A percentile compares a stretch with the other conserved stretches of the same genome.
Conservation (phyloP, 768 basidiomycete species). For the Roridomyces roridus region DNA sequence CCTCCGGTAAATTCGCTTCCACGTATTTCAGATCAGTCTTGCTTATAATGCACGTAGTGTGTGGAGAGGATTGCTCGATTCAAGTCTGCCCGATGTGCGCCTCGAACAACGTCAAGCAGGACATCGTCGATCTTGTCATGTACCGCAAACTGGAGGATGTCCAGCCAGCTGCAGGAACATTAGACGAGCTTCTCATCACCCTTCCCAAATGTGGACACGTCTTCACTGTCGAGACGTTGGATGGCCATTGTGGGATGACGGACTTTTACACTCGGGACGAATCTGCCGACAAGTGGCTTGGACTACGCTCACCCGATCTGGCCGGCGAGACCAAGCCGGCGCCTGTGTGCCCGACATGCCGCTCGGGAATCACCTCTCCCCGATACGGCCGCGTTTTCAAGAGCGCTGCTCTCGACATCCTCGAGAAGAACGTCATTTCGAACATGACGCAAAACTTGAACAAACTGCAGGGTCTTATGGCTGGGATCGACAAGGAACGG, state of each 20-base stretch:
- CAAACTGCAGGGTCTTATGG: slow-evolving; percentile 33
- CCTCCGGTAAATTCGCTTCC: slow-evolving; percentile 55
- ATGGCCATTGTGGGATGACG: slow-evolving; percentile 58
- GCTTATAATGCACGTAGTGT: slow-evolving; percentile 49
- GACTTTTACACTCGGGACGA: slow-evolving; percentile 54
- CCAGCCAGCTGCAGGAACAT: slow-evolving; percentile 38
- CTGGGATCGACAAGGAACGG: slow-evolving; percentile 30
- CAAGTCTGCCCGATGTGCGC: slow-evolving; percentile 65
- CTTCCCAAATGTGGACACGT: slow-evolving; percentile 65
- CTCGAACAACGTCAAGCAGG: slow-evolving; percentile 37
- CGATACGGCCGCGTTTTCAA: slow-evolving; percentile 70
- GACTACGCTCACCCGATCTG: slow-evolving; percentile 43
- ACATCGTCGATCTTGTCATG: slow-evolving; percentile 67
- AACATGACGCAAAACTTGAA: slow-evolving; percentile 54
- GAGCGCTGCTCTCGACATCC: slow-evolving; percentile 65
- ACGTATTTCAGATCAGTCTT: background rate
- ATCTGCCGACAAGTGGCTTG: slow-evolving; percentile 46
- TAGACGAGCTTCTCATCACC: slow-evolving; percentile 64
- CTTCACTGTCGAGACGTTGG: slow-evolving; percentile 76
- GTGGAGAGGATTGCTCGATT: slow-evolving; percentile 64
- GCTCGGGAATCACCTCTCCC: slow-evolving; percentile 57
- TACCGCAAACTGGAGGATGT: slow-evolving; percentile 57
- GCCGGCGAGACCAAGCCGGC: slow-evolving; percentile 38
- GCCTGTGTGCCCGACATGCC: slow-evolving; percentile 69
- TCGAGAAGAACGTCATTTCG: slow-evolving; percentile 66